These are phyloP conservation scores for Euphorbia peplus DNA, from an alignment of 345 rosid species.

Conservation along the genomic window DNA sequence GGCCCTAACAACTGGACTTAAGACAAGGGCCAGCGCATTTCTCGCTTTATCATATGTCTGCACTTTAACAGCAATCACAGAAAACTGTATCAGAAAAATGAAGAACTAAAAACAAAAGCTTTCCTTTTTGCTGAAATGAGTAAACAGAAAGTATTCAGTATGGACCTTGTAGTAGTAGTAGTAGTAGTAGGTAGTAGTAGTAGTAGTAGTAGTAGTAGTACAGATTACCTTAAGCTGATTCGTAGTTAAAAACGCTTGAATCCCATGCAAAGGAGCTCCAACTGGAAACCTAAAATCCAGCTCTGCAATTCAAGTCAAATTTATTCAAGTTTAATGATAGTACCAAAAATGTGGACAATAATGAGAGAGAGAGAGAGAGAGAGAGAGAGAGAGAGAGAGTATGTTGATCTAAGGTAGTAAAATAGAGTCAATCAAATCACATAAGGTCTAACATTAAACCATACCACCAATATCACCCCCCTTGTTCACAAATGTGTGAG, in stretches of 20 bases:
- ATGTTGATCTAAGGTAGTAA: neutral
- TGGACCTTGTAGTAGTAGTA: neutral
- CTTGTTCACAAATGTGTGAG: slow-evolving; percentile 95
- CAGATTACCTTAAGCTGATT: slow-evolving; percentile 76
- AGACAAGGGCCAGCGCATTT: slow-evolving; percentile 87
- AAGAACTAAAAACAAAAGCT: slow-evolving; percentile 4
- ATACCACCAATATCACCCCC: slow-evolving; percentile 85
- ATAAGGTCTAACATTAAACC: slow-evolving; percentile 17
- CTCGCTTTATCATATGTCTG: slow-evolving; percentile 94
- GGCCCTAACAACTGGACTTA: slow-evolving; percentile 95
- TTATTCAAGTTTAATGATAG: slow-evolving; percentile 6
- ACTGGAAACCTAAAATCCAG: slow-evolving; percentile 90
- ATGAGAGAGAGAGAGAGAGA: neutral
- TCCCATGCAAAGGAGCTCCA: slow-evolving; percentile 98
- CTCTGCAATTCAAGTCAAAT: slow-evolving; percentile 49
- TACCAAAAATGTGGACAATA: neutral
- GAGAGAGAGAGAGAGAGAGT: neutral
- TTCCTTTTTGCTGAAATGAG: neutral
- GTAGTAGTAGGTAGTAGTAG: no score
- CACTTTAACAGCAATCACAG: slow-evolving; percentile 15
- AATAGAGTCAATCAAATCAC: neutral
- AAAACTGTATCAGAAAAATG: slow-evolving; percentile 12
- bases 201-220: neutral
- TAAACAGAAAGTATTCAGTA: neutral
- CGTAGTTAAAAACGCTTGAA: slow-evolving; percentile 74